These are phyloP conservation scores for Vigna radiata DNA, from an alignment of 306 rosid genomes.

Conservation along the genomic window DNA sequence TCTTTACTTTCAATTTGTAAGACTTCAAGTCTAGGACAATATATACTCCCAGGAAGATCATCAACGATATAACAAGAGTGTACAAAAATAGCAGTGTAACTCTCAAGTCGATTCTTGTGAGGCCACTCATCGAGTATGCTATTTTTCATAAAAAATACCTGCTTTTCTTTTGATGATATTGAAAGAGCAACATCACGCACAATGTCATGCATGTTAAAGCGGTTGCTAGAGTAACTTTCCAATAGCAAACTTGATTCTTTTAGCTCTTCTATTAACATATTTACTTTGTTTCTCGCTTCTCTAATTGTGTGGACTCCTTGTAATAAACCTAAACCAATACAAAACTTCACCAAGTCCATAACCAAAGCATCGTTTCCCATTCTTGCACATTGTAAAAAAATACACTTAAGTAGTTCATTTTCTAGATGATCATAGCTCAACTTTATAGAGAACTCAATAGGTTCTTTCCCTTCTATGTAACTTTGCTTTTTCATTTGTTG, in stretches of 20 bases:
- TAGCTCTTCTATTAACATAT: background rate
- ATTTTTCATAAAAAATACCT: slow-evolving; percentile 1
- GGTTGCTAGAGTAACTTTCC: background rate
- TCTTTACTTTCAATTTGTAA: background rate
- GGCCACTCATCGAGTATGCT: slow-evolving; percentile 33
- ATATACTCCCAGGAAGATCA: background rate
- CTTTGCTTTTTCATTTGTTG: slow-evolving; percentile 25
- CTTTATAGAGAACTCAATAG: slow-evolving; percentile 21
- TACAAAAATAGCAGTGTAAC: slow-evolving; percentile 1
- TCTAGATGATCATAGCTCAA: slow-evolving; percentile 34
- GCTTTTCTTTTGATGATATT: slow-evolving; percentile 23
- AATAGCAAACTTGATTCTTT: slow-evolving; percentile 18
- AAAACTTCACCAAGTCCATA: slow-evolving; percentile 36
- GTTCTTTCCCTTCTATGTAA: slow-evolving; percentile 14
- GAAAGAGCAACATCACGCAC: slow-evolving; percentile 32
- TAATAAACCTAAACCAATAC: slow-evolving; percentile 24
- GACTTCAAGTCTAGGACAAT: slow-evolving; percentile 12
- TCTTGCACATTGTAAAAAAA: slow-evolving; percentile 26
- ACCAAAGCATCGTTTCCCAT: slow-evolving; percentile 27
- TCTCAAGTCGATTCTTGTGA: slow-evolving; percentile 25
- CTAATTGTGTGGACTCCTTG: slow-evolving; percentile 10
- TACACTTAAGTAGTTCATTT: background rate
- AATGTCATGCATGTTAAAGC: slow-evolving; percentile 33
- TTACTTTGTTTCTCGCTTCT: background rate
- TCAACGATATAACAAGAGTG: slow-evolving; percentile 6